Conservation (phyloP, 306 rosid genomes). For the Pyrus bretschneideri region DNA sequence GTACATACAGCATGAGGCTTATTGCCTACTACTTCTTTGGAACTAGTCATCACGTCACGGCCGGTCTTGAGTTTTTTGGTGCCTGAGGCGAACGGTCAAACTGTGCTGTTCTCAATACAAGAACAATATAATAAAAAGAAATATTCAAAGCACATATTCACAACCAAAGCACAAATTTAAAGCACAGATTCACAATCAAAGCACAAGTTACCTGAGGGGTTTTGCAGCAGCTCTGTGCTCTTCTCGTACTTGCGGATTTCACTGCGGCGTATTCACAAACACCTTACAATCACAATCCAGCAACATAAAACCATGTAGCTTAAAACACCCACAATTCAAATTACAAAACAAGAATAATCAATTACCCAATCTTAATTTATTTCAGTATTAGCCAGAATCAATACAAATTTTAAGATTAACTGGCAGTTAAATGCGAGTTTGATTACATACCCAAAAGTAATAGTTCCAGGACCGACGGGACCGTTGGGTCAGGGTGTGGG, state of each 20-base stretch:
- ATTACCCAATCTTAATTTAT: not conserved
- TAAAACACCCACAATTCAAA: not conserved
- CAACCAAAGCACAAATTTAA: too few species aligned
- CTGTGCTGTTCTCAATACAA: too few species aligned
- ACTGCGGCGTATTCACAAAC: not conserved
- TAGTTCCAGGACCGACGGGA: conserved; percentile 25
- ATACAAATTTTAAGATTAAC: not conserved
- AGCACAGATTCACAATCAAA: too few species aligned
- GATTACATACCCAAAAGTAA: conserved; percentile 31
- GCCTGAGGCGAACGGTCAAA: too few species aligned
- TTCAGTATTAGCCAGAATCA: not conserved
- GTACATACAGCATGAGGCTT: too few species aligned
- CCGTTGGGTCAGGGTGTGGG: too few species aligned
- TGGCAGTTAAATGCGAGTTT: not conserved
- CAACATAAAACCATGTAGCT: not conserved
- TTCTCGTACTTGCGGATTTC: conserved; percentile 43
- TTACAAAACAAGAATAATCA: not conserved
- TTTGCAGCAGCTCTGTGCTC: conserved; percentile 23
- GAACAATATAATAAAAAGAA: too few species aligned
- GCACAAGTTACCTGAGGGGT: too few species aligned
- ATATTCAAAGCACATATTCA: too few species aligned
- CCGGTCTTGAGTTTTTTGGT: too few species aligned
- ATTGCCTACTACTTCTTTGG: too few species aligned
- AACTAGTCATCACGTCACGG: too few species aligned
- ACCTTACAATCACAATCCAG: not conserved